A percentile compares a stretch with the other conserved stretches of the same genome.
Conservation (phyloP, 805 yeast species). For the Lipomyces japonicus region DNA sequence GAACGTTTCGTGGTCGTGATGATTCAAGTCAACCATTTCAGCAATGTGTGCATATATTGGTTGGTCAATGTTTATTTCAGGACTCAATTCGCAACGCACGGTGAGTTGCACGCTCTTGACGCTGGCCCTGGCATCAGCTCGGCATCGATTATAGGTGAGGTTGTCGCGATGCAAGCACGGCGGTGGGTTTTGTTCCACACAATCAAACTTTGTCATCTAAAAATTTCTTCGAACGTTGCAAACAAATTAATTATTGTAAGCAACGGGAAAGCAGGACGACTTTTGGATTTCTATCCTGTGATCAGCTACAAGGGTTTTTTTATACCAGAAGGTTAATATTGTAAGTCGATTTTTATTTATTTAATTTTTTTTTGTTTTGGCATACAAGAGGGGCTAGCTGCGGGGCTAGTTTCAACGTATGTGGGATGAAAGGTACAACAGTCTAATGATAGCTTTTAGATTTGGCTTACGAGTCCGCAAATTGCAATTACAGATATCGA, state of each 20-base stretch:
- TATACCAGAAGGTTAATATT: background rate
- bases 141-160: background rate
- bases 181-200: background rate
- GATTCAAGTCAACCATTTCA: background rate
- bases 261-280: background rate
- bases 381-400: too few relatives aligned
- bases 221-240: slow-evolving; percentile 2
- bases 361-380: too few relatives aligned
- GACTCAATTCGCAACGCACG: too few relatives aligned
- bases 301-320: background rate
- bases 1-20: slow-evolving; percentile 7
- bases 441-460: background rate
- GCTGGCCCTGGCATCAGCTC: background rate
- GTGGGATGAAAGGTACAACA: too few relatives aligned
- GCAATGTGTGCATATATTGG: background rate
- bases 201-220: background rate
- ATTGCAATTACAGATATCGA: background rate
- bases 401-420: too few relatives aligned
- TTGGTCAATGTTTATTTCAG: background rate
- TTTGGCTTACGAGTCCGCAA: background rate
- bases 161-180: slow-evolving; percentile 10
- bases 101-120: too few relatives aligned
- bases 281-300: background rate
- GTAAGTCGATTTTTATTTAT: too few relatives aligned
- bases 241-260: background rate